Conservation (phyloP, 495 filamentous ascomycete genomes). For the Jackrogersella multiformis region DNA sequence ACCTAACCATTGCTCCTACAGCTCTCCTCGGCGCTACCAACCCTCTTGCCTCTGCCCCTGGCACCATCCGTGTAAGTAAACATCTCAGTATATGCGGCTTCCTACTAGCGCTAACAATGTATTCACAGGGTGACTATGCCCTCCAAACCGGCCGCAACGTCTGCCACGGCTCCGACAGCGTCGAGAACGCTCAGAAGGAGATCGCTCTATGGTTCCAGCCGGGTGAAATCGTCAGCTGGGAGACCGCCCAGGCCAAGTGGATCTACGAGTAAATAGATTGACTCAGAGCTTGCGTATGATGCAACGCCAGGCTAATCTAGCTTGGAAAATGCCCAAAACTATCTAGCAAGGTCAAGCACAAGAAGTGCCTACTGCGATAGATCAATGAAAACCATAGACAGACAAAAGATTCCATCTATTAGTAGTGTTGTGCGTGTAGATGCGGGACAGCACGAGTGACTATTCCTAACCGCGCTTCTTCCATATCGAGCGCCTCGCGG, state of each 20-base stretch:
- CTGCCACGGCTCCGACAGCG: slow-evolving; percentile 98
- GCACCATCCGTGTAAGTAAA: slow-evolving; percentile 86
- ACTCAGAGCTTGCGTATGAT: slow-evolving; percentile 6
- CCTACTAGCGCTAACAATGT: slow-evolving; percentile 10
- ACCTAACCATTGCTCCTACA: slow-evolving; percentile 47
- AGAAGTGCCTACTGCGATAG: slow-evolving; percentile 20
- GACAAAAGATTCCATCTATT: not conserved
- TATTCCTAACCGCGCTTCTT: slow-evolving; percentile 22
- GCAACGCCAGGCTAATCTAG: slow-evolving; percentile 8
- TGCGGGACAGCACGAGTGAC: not conserved
- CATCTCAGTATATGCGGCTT: slow-evolving; percentile 38
- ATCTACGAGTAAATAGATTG: slow-evolving; percentile 82
- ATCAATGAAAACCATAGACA: slow-evolving; percentile 26
- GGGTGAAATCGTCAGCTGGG: slow-evolving; percentile 82
- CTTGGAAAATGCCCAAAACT: not conserved
- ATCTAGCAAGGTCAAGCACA: slow-evolving; percentile 13
- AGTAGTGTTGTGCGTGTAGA: not conserved
- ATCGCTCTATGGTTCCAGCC: slow-evolving; percentile 96
- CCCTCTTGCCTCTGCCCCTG: slow-evolving; percentile 89
- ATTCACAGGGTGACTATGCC: slow-evolving; percentile 47
- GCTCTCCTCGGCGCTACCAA: slow-evolving; percentile 97
- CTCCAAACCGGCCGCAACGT: slow-evolving; percentile 90
- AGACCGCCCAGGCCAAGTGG: slow-evolving; percentile 83
- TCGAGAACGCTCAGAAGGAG: slow-evolving; percentile 99
- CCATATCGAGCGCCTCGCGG: slow-evolving; percentile 48